Evolutionary conservation across 768 basidiomycete genomes (phyloP), one percentile per base, ranked within the genome.

Genomic region (Russula sp.): DNA sequence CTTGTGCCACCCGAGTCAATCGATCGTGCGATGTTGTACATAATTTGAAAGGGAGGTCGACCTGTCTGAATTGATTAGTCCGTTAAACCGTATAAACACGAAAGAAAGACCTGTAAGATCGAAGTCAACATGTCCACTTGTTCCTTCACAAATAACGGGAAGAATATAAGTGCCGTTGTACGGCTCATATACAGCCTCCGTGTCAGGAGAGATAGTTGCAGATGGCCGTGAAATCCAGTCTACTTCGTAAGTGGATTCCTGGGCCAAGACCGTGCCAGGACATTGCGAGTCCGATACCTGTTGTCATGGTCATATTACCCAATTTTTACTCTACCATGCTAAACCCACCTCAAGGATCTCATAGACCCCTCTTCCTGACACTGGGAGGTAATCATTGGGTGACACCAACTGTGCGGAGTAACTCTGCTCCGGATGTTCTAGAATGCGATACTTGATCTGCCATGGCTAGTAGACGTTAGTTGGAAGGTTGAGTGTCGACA

Each of bases 41-140:
- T 87, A 65, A 96, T 86, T 71, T 96, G 88, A 82, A 95, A 98
- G 0, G 94, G 94, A n/a, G 92, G 86, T 22, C 86, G 85, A 55
- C 94, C 94, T 90, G 68, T 32, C 2, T 14, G 31, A 45, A 52
- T 37, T 14, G 22, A 31, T 61, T 39, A n/a, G 34, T 54, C 48
- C 56, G 35, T 6, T 3, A 16, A 31, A 18, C 39, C 6, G 16
- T 27, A 18, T 6, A 53, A 47, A 16, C 5, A 40, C 27, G 22
- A 51, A 50, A 57, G 14, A 37, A 49, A 47, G 59, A 88, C 92
- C 92, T 57, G 80, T 82, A 51, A 98, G 77, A 20, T 88, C 86
- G n/a, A 98, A 78, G 65, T 93, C 91, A 55, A 94, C 89, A 69
- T 92, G 84, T 63, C 87, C 89, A 64, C 82, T 82, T 35, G 79